phyloP scores from a whole-genome alignment of 202 grass and related monocot genomes.

The Dendrocalamus latiflorus region DNA sequence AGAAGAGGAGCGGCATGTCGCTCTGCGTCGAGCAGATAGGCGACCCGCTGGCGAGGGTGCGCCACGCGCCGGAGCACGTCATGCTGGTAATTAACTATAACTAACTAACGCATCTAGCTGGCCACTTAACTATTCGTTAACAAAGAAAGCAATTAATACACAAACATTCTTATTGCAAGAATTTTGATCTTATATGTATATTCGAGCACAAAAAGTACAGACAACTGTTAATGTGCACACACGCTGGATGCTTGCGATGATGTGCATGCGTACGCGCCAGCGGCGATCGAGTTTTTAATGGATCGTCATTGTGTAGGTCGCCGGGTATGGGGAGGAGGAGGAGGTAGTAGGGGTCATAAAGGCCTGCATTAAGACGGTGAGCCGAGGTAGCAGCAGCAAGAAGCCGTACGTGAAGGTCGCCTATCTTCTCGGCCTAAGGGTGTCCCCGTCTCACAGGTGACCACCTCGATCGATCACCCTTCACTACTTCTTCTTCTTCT shows the following conservation, averaged over 20 bases:
- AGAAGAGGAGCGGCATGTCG: slow-evolving; percentile 38
- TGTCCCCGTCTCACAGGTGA: slow-evolving; percentile 59
- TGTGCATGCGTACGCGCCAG: neutral
- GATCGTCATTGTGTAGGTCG: slow-evolving; percentile 33
- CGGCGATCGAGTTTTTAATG: neutral
- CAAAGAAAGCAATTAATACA: neutral
- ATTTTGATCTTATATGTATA: neutral
- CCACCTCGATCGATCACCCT: neutral
- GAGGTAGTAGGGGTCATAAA: slow-evolving; percentile 60
- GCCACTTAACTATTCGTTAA: neutral
- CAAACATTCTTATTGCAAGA: neutral
- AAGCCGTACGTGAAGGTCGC: slow-evolving; percentile 47
- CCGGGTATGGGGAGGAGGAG: slow-evolving; percentile 44
- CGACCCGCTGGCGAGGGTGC: slow-evolving; percentile 54
- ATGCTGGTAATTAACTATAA: slow-evolving; percentile 53
- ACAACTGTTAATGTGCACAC: neutral
- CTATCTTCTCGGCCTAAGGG: slow-evolving; percentile 58
- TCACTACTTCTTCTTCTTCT: neutral
- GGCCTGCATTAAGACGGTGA: slow-evolving; percentile 50
- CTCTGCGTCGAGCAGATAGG: slow-evolving; percentile 53
- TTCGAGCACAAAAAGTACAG: neutral
- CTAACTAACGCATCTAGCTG: neutral
- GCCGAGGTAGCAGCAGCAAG: slow-evolving; percentile 1
- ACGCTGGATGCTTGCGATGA: neutral
- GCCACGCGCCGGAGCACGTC: slow-evolving; percentile 63